Conservation (phyloP, 176 grass and related monocot species). For the Pontederia paniculata region DNA sequence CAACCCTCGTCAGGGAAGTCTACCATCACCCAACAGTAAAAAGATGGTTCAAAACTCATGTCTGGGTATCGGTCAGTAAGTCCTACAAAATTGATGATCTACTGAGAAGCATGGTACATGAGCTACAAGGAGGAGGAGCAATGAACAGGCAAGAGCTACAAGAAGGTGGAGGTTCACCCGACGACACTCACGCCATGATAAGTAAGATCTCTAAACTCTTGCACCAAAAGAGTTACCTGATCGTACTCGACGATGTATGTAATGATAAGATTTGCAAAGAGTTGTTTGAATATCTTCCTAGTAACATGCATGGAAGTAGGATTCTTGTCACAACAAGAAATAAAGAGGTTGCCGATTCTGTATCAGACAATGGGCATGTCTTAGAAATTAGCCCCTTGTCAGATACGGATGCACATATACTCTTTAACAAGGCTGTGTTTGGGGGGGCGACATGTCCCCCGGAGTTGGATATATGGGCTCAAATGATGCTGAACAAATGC, state of each 20-base stretch:
- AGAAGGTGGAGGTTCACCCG: no score
- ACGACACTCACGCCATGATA: no score
- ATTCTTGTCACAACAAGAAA: not conserved
- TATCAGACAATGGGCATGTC: not conserved
- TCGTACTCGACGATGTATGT: constrained; percentile 43
- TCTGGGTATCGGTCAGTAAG: no score
- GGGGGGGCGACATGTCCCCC: not conserved
- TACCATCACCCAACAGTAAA: no score
- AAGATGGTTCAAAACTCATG: no score
- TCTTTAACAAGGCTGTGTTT: constrained; percentile 1
- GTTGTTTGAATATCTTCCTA: not conserved
- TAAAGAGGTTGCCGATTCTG: not conserved
- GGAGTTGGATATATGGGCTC: constrained; percentile 1
- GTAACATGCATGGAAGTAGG: not conserved
- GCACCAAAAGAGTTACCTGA: constrained; percentile 22
- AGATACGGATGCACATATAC: not conserved
- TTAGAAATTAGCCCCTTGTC: not conserved
- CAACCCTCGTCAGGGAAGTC: no score
- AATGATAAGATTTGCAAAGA: constrained; percentile 12
- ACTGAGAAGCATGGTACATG: no score
- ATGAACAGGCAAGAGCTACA: no score
- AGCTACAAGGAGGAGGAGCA: no score
- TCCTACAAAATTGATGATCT: no score
- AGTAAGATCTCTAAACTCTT: no score
- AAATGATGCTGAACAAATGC: not conserved